These are phyloP conservation scores for Pyrenophora tritici-repentis DNA, from an alignment of 2,329 filamentous ascomycete species.

Conservation along the genomic window DNA sequence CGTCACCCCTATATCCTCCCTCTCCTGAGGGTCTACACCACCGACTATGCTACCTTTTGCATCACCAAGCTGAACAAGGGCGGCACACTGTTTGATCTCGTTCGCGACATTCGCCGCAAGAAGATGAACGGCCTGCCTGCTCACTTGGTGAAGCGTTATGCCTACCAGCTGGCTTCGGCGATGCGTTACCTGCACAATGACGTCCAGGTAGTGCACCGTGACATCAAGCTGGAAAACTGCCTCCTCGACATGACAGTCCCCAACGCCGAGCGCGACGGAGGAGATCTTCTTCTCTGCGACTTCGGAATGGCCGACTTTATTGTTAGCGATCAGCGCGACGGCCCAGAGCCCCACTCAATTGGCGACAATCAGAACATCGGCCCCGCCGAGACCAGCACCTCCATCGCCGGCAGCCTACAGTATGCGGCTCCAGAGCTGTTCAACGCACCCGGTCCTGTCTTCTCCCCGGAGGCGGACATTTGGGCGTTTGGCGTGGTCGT, in stretches of 20 bases:
- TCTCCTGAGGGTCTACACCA: slow-evolving; percentile 67
- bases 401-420: slow-evolving; percentile 64
- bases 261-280: slow-evolving; percentile 55
- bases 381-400: slow-evolving; percentile 61
- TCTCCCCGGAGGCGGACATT: slow-evolving; percentile 64
- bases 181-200: slow-evolving; percentile 71
- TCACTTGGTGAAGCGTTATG: slow-evolving; percentile 62
- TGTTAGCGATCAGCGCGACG: slow-evolving; percentile 58
- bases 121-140: slow-evolving; percentile 53
- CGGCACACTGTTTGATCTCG: slow-evolving; percentile 67
- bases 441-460: slow-evolving; percentile 47
- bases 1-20: slow-evolving; percentile 66
- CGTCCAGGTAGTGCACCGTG: slow-evolving; percentile 67
- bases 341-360: slow-evolving; percentile 55
- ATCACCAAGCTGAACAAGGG: slow-evolving; percentile 68
- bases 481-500: slow-evolving; percentile 71
- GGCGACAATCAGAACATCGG: slow-evolving; percentile 53
- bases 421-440: slow-evolving; percentile 59
- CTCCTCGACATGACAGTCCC: slow-evolving; percentile 61
- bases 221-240: slow-evolving; percentile 73
- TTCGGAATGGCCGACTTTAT: slow-evolving; percentile 74
- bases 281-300: slow-evolving; percentile 67
- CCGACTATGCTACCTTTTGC: slow-evolving; percentile 70
- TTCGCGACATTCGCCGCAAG: slow-evolving; percentile 58
- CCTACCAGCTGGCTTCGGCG: slow-evolving; percentile 66